Evolutionary conservation across 768 basidiomycete species (phyloP).

Genomic region (Termitomyces sp.): DNA sequence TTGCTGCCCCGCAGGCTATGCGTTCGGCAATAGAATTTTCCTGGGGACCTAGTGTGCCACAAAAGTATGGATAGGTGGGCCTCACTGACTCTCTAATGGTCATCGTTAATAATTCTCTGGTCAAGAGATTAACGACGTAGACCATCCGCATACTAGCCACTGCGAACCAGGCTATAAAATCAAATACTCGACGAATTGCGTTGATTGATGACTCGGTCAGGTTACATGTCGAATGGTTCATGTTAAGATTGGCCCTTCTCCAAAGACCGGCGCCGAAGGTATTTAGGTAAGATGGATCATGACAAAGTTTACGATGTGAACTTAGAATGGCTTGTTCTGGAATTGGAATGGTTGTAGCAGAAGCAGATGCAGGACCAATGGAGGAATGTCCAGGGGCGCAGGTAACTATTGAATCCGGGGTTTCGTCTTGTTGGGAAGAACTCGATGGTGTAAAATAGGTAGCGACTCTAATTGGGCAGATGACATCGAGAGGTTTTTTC

Average conservation of each 20-base stretch:
- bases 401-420: no score
- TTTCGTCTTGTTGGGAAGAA: no score
- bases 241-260: not conserved
- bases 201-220: no score
- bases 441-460: not conserved
- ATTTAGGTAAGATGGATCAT: no score
- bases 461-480: constrained; percentile 6
- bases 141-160: no score
- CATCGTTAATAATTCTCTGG: not conserved
- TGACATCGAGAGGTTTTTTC: constrained; percentile 30
- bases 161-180: no score
- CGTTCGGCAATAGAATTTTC: not conserved
- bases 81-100: not conserved
- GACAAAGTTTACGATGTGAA: not conserved
- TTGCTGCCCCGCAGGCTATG: not conserved
- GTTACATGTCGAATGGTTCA: not conserved
- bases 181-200: no score
- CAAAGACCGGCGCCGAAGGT: no score
- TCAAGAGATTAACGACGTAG: not conserved
- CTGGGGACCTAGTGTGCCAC: not conserved
- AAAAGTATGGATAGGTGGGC: not conserved
- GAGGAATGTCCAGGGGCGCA: no score
- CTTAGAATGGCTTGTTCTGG: not conserved
- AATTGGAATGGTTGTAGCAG: no score
- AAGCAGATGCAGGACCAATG: not conserved